These are phyloP conservation scores for Lachnellula hyalina DNA, from an alignment of 2,329 filamentous ascomycete species.

Conservation along the genomic window DNA sequence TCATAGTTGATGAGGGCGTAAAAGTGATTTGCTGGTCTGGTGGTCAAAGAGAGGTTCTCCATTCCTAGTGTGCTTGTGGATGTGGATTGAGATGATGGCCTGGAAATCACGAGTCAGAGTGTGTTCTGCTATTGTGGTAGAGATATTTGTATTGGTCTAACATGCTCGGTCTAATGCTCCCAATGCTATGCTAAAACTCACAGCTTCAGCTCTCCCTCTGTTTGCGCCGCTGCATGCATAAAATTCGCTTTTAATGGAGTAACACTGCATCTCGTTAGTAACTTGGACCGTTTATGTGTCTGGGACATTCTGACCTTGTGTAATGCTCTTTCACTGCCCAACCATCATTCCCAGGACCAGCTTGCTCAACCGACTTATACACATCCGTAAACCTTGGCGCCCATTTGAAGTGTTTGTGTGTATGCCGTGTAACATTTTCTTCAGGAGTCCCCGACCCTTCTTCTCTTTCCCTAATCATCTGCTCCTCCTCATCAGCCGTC, in stretches of 20 bases:
- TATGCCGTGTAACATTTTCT: constrained; percentile 42
- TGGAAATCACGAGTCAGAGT: constrained; percentile 23
- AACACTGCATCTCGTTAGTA: constrained; percentile 50
- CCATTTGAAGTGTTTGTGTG: constrained; percentile 93
- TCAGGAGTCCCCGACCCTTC: constrained; percentile 34
- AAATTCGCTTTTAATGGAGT: constrained; percentile 92
- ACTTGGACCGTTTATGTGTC: constrained; percentile 5
- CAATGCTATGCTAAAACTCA: constrained; percentile 57
- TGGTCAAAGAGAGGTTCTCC: constrained; percentile 19
- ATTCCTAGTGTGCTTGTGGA: constrained; percentile 8
- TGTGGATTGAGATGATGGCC: constrained; percentile 15
- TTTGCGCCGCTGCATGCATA: constrained; percentile 64
- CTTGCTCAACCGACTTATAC: constrained; percentile 76
- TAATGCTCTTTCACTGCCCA: constrained; percentile 86
- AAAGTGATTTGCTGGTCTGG: constrained; percentile 36
- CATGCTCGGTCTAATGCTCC: constrained; percentile 26
- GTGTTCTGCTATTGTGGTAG: background rate
- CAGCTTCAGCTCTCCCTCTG: constrained; percentile 72
- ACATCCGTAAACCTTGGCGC: constrained; percentile 82
- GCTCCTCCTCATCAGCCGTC: constrained; percentile 65
- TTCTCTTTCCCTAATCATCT: constrained; percentile 63
- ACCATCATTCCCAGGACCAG: constrained; percentile 78
- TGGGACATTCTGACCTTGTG: constrained; percentile 58
- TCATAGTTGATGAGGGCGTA: constrained; percentile 79
- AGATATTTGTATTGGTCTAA: constrained; percentile 28